These are phyloP conservation scores for Pseudozyma hubeiensis DNA, from an alignment of 1,284 basidiomycete species.

Conservation along the genomic window DNA sequence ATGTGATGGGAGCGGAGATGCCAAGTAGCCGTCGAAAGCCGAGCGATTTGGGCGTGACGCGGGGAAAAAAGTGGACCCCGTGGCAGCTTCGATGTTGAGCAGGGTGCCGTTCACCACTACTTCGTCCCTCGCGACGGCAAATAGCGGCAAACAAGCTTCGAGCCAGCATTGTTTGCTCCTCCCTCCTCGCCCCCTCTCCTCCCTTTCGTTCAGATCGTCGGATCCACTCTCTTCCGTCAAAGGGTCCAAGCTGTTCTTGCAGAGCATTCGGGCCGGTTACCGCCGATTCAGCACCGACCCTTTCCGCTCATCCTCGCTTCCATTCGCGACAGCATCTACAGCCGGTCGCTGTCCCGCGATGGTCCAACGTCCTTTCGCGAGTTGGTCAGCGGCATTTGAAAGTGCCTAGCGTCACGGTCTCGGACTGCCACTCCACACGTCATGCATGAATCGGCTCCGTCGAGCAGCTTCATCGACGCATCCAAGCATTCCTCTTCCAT, in stretches of 20 bases:
- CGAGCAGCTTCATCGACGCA: background rate
- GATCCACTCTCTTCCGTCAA: slow-evolving; percentile 26
- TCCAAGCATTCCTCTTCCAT: background rate
- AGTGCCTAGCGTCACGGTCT: background rate
- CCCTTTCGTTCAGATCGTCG: background rate
- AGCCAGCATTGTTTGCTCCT: background rate
- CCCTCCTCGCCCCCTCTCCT: background rate
- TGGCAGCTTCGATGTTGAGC: background rate
- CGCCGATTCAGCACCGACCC: slow-evolving; percentile 16
- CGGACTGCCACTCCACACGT: background rate
- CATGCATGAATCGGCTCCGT: slow-evolving; percentile 6
- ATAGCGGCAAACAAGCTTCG: slow-evolving; percentile 15
- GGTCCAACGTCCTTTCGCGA: background rate
- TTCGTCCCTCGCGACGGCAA: slow-evolving; percentile 2
- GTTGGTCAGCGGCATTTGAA: slow-evolving; percentile 7
- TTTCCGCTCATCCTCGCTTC: slow-evolving; percentile 1
- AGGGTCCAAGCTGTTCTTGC: background rate
- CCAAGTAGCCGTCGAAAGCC: slow-evolving; percentile 42
- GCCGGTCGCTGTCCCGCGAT: background rate
- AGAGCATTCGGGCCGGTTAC: slow-evolving; percentile 1
- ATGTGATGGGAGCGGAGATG: background rate
- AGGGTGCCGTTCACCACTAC: slow-evolving; percentile 4
- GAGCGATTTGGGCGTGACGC: background rate
- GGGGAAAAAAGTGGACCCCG: slow-evolving; percentile 32
- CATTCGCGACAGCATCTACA: background rate